phyloP scores from a whole-genome alignment of 805 yeast species.

The Starmerella geochares region DNA sequence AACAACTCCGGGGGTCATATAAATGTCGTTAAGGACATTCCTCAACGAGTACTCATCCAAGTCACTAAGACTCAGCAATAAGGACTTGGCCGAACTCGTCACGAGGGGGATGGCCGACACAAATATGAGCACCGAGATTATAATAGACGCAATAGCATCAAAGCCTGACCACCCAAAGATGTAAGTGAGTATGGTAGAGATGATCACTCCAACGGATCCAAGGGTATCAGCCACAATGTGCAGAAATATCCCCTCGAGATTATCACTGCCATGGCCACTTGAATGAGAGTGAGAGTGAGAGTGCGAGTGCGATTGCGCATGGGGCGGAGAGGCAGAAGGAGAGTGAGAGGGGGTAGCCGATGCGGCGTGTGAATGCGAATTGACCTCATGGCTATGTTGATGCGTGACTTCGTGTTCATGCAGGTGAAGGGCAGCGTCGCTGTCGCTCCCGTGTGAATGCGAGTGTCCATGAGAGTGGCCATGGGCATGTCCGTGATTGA shows the following conservation, averaged over 20 bases:
- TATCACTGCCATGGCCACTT: slow-evolving; percentile 42
- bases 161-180: slow-evolving; percentile 65
- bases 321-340: neutral
- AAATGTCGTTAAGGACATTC: slow-evolving; percentile 55
- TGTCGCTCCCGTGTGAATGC: slow-evolving; percentile 21
- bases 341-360: no score
- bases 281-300: slow-evolving; percentile 21
- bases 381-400: slow-evolving; percentile 5
- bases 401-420: slow-evolving; percentile 12
- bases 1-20: slow-evolving; percentile 64
- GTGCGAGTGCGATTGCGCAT: slow-evolving; percentile 8
- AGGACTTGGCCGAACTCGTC: slow-evolving; percentile 64
- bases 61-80: slow-evolving; percentile 52
- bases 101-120: slow-evolving; percentile 75
- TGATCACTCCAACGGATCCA: slow-evolving; percentile 95
- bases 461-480: slow-evolving; percentile 24
- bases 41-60: slow-evolving; percentile 55
- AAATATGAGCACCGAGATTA: slow-evolving; percentile 73
- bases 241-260: slow-evolving; percentile 87
- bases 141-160: slow-evolving; percentile 85
- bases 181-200: slow-evolving; percentile 71
- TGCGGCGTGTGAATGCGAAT: slow-evolving; percentile 2
- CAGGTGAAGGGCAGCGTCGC: neutral
- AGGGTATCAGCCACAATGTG: slow-evolving; percentile 92
- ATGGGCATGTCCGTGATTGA: slow-evolving; percentile 52